Percentiles rank a stretch among this genome's conserved stretches.
phyloP scores from a whole-genome alignment of 2,329 filamentous ascomycete species.

The Epicoccum sorghinum region DNA sequence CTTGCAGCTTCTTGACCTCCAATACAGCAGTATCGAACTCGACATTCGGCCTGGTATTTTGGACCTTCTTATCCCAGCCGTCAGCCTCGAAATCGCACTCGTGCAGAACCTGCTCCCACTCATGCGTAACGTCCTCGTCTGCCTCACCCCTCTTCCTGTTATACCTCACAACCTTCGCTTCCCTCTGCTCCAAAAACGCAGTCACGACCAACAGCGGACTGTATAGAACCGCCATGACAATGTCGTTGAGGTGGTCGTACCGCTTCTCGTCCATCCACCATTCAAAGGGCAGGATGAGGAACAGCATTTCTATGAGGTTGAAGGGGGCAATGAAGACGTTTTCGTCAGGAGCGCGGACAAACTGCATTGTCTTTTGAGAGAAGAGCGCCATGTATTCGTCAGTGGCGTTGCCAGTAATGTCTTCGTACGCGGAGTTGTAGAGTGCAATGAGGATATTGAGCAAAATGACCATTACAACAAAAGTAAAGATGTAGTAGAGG shows the following conservation, averaged over 20 bases:
- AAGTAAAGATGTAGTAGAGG: conserved; percentile 97
- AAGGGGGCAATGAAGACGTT: conserved; percentile 98
- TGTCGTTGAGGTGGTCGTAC: conserved; percentile 86
- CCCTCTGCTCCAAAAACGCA: conserved; percentile 62
- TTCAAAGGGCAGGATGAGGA: conserved; percentile 80
- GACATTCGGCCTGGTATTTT: conserved; percentile 78
- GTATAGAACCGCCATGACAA: conserved; percentile 86
- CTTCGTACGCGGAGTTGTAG: conserved; percentile 95
- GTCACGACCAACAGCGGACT: conserved; percentile 81
- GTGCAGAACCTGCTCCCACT: conserved; percentile 84
- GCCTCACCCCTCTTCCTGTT: conserved; percentile 83
- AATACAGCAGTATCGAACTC: conserved; percentile 77
- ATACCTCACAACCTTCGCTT: conserved; percentile 64
- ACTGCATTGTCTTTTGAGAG: conserved; percentile 93
- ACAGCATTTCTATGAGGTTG: conserved; percentile 88
- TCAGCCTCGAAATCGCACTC: conserved; percentile 81
- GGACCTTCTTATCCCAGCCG: conserved; percentile 83
- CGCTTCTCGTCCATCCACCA: conserved; percentile 84
- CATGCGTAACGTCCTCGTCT: conserved; percentile 86
- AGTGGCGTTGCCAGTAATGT: conserved; percentile 89
- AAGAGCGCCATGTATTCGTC: conserved; percentile 97
- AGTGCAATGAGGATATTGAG: conserved; percentile 96
- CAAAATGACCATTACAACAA: conserved; percentile 93
- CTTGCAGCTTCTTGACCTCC: conserved; percentile 59
- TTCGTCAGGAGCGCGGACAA: conserved; percentile 94